phyloP scores from a whole-genome alignment of 1,139 yeast species.

The Geotrichum reessii region DNA sequence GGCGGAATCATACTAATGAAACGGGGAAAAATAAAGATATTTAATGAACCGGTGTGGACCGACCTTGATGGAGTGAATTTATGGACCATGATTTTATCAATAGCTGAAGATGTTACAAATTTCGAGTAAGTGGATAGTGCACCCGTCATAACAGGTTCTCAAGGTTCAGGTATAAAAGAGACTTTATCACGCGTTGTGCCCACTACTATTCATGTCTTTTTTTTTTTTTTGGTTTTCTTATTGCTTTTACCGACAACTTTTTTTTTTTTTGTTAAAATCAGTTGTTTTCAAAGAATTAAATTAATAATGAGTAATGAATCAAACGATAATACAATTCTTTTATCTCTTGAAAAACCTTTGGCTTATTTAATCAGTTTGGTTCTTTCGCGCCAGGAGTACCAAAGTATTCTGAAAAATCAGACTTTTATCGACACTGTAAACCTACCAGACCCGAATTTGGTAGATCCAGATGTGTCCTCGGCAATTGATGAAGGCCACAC shows the following conservation, averaged over 20 bases:
- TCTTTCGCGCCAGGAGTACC: constrained; percentile 10
- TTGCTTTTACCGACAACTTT: background rate
- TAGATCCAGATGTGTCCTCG: constrained; percentile 7
- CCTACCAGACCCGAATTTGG: constrained; percentile 10
- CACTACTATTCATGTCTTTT: background rate
- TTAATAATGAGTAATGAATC: background rate
- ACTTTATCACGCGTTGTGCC: background rate
- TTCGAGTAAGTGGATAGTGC: background rate
- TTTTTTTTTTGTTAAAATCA: too few species aligned
- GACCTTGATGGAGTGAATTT: background rate
- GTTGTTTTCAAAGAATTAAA: background rate
- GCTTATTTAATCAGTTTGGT: constrained; percentile 3
- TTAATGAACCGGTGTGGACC: constrained; percentile 6
- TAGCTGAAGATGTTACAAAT: background rate
- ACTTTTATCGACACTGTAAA: background rate
- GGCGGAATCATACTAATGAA: constrained; percentile 6
- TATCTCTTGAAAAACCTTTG: constrained; percentile 4
- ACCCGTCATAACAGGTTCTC: background rate
- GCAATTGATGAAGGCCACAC: background rate
- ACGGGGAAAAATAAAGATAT: constrained; percentile 11
- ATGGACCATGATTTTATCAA: background rate
- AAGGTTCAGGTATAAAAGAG: background rate
- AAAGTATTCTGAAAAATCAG: background rate
- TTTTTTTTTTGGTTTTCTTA: background rate
- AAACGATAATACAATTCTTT: background rate